Base-by-base conservation (phyloP, 805 yeast genomes). In the Lipomyces kockii region DNA sequence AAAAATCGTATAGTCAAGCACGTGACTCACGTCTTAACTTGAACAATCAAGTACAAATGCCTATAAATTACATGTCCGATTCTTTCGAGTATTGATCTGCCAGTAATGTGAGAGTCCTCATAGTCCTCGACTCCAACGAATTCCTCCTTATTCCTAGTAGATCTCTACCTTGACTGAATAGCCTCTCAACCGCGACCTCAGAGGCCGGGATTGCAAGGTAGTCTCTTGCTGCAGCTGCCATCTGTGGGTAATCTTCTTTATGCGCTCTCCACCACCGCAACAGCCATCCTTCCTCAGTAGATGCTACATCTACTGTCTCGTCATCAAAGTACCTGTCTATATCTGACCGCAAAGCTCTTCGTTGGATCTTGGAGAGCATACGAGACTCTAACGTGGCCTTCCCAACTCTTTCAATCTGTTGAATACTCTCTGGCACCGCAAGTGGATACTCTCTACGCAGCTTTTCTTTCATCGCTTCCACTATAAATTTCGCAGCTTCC, bases 361-460 rank as follows among this genome's bases (percentile, higher is more conserved):
- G 52, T 22, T 46, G 25, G 20, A 46, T n/a, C 7, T 46, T 46
- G 1, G 25, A 46, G 52, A 46, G 52, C 52, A 46, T 46, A 46
- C 52, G 52, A 46, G 20, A 46, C 1, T 46, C 52, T 22, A 46
- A 46, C 20, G 25, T 51, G 3, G 54, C 0, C 54, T 51, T 51
- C 54, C 2, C 54, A 22, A 17, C 54, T 20, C 54, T 51, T 51
- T 51, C 2, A 51, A 3, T 51, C 29, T 2, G 3, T 51, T 51
- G 29, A 51, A 25, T 20, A 51, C 54, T 51, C 54, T 51, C 54
- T 51, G 54, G 54, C 54, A 51, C 54, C 54, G 14, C 54, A 51
- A 51, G 54, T 20, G 54, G 54, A 51, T 51, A 51, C 54, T 51
- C 54, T 51, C 54, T 51, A 51, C 20, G 54, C 54, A 51, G 54